Conservation (phyloP, 2,329 filamentous ascomycete species). For the Drechslerella dactyloides region DNA sequence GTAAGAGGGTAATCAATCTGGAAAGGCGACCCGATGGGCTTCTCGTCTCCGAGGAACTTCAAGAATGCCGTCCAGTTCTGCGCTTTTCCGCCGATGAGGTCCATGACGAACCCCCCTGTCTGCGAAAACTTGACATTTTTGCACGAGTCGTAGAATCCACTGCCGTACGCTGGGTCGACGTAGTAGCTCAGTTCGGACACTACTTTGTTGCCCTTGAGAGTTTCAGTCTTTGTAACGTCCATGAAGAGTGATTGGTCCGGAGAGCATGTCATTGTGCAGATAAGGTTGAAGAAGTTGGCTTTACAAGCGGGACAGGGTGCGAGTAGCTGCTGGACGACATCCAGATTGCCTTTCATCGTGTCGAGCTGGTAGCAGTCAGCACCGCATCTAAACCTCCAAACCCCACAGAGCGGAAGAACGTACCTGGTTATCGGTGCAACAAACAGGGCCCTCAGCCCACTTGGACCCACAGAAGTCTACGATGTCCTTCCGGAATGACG, state of each 20-base stretch:
- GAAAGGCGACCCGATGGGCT: constrained; percentile 88
- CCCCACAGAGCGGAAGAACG: constrained; percentile 41
- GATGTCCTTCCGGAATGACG: constrained; percentile 75
- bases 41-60: constrained; percentile 92
- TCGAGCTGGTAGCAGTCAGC: constrained; percentile 66
- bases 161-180: constrained; percentile 80
- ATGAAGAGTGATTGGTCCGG: constrained; percentile 94
- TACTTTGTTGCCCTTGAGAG: constrained; percentile 65
- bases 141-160: constrained; percentile 93
- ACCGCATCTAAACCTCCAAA: not conserved
- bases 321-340: constrained; percentile 85
- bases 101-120: constrained; percentile 90
- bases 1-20: constrained; percentile 89
- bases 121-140: constrained; percentile 98
- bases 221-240: constrained; percentile 80
- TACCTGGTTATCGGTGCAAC: constrained; percentile 82
- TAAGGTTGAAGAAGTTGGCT: constrained; percentile 97
- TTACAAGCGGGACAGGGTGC: constrained; percentile 95
- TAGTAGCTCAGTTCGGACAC: constrained; percentile 91
- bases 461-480: constrained; percentile 84
- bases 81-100: constrained; percentile 92
- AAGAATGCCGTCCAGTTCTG: constrained; percentile 86
- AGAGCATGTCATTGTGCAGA: constrained; percentile 98
- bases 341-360: constrained; percentile 80
- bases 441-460: constrained; percentile 83